Evolutionary conservation across 805 yeast species (phyloP).

Genomic region (Kazachstania martiniae): DNA sequence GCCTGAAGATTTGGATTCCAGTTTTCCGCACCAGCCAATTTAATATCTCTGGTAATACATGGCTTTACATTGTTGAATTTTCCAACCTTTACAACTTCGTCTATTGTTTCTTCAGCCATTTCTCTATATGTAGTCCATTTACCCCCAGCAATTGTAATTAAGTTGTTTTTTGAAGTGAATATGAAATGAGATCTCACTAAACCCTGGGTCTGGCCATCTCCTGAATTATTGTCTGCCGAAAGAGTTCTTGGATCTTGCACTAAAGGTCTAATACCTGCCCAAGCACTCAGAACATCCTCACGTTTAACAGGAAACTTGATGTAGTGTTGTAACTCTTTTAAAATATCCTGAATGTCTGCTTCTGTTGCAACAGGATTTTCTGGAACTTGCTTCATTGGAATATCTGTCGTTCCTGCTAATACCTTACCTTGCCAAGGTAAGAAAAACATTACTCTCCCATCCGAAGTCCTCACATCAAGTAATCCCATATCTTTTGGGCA

Average conservation of each 20-base stretch:
- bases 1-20: constrained; percentile 67
- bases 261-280: constrained; percentile 95
- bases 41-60: constrained; percentile 33
- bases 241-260: constrained; percentile 64
- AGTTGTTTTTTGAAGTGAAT: constrained; percentile 58
- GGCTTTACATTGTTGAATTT: constrained; percentile 31
- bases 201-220: constrained; percentile 53
- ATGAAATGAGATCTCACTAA: constrained; percentile 85
- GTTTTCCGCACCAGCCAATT: constrained; percentile 72
- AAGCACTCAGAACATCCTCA: constrained; percentile 85
- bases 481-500: constrained; percentile 82
- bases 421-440: constrained; percentile 98
- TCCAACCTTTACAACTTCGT: constrained; percentile 48
- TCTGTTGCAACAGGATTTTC: constrained; percentile 76
- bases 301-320: constrained; percentile 80
- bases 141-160: constrained; percentile 89
- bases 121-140: constrained; percentile 98
- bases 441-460: constrained; percentile 94
- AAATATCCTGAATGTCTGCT: constrained; percentile 78
- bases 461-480: constrained; percentile 84
- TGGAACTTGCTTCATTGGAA: constrained; percentile 63
- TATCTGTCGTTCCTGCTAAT: constrained; percentile 93
- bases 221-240: constrained; percentile 37
- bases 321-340: constrained; percentile 81
- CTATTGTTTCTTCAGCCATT: constrained; percentile 92